Percentiles rank a stretch among this genome's conserved stretches.
Conservation (phyloP, 179 eudicot species). For the Silene coronaria region DNA sequence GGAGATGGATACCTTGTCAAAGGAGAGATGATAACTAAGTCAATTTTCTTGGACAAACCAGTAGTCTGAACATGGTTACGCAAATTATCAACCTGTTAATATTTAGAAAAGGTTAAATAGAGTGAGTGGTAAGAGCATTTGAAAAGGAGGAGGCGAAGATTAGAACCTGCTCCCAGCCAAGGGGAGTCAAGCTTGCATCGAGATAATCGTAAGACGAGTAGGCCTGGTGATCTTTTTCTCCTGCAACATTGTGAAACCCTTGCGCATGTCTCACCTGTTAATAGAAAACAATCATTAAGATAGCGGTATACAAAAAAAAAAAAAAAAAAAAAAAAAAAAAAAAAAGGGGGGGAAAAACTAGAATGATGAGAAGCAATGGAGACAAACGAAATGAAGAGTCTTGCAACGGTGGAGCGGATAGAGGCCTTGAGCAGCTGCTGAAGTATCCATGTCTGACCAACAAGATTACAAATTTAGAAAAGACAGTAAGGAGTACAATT, state of each 20-base stretch:
- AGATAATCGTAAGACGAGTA: conserved; percentile 62
- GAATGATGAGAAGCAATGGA: background rate
- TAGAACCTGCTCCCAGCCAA: conserved; percentile 89
- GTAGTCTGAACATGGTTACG: conserved; percentile 61
- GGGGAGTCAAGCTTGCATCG: conserved; percentile 77
- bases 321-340: background rate
- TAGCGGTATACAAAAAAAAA: background rate
- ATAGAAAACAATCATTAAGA: background rate
- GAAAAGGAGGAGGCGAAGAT: background rate
- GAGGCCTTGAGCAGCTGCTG: conserved; percentile 38
- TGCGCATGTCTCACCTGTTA: conserved; percentile 89
- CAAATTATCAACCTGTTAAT: conserved; percentile 66
- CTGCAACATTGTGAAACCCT: conserved; percentile 88
- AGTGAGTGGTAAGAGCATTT: background rate
- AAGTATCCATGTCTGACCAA: conserved; percentile 54
- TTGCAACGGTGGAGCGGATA: conserved; percentile 72
- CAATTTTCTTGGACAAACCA: conserved; percentile 59
- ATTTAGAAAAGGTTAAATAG: background rate
- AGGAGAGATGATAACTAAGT: conserved; percentile 71
- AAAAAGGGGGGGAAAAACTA: too few relatives aligned
- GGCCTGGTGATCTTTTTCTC: conserved; percentile 49
- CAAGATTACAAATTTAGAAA: background rate
- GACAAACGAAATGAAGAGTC: conserved; percentile 72
- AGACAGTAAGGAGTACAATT: too few relatives aligned
- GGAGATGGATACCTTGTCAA: conserved; percentile 52